These are phyloP conservation scores for Lanmaoa rubissima DNA, from an alignment of 768 basidiomycete species.

Conservation along the genomic window DNA sequence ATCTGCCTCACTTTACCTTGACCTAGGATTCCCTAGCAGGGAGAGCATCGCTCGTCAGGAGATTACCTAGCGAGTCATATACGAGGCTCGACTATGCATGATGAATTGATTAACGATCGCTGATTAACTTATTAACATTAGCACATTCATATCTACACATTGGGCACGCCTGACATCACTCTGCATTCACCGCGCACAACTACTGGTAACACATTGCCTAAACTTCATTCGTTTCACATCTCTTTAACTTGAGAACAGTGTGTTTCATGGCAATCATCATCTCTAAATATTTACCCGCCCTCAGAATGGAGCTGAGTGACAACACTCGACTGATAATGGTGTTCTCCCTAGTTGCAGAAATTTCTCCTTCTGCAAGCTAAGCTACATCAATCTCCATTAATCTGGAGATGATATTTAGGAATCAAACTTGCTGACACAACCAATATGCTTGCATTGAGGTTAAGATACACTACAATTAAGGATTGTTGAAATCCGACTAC, in stretches of 20 bases:
- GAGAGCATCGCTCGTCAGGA: slow-evolving; percentile 4
- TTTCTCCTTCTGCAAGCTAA: neutral
- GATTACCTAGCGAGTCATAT: neutral
- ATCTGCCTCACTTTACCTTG: neutral
- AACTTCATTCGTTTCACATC: neutral
- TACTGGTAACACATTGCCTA: neutral
- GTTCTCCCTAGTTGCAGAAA: neutral
- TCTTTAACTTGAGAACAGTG: neutral
- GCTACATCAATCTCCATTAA: neutral
- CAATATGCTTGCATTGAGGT: slow-evolving; percentile 8
- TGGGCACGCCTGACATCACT: neutral
- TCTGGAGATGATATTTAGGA: neutral
- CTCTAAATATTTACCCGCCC: neutral
- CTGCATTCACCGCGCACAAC: neutral
- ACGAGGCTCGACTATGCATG: slow-evolving; percentile 2
- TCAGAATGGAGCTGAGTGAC: neutral
- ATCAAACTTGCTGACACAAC: neutral
- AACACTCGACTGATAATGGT: neutral
- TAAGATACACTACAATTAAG: slow-evolving; percentile 34
- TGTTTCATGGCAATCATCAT: neutral
- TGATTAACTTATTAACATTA: slow-evolving; percentile 9
- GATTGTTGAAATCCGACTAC: slow-evolving; percentile 84
- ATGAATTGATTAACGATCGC: slow-evolving; percentile 1
- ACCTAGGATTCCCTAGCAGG: neutral
- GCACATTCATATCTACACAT: neutral